Base-by-base conservation (phyloP, 2,329 filamentous ascomycete species). In the Sphaceloma murrayae region DNA sequence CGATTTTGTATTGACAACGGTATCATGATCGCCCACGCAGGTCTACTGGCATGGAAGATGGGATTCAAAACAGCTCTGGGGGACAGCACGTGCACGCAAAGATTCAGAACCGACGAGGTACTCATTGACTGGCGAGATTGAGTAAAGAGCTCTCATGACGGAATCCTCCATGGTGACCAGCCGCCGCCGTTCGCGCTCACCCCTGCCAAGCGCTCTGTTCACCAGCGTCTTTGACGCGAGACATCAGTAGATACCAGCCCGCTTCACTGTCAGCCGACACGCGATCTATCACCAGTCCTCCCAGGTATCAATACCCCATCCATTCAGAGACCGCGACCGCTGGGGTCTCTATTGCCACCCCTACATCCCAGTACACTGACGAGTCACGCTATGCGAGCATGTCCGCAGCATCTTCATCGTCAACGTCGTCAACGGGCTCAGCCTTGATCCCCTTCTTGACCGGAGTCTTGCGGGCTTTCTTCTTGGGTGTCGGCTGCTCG, bases 1-100 rank as follows among this genome's bases (percentile, higher is more conserved):
- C 74, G 91, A 34, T 98, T 94, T 62, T 98, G 91, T 62, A 98
- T 98, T 55, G 91, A 98, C 64, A 98, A 98, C 57, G 91, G 91
- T 38, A 96, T 98, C 59, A 98, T 98, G 91, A 98, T 98, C 67
- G 91, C 91, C 1, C 89, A 98, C 62, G 91, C 91, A 2, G 91
- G 91, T 2, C 65, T 98, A 55, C 62, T 95, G 56, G 88, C 88
- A 1, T 91, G 83, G 60, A 72, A 80, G 62, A 88, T 79, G 11
- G 89, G 89, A 1, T 87, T 86, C 58, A 72, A 66, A 48, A 95
- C 87, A 1, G 67, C 74, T 5, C 61, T 96, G 34, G 78, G 81
- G 51, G 84, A 95, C 33, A 89, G 82, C 53, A 85, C 82, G 9
- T 94, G 64, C 48, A 71, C 68, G 27, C 69, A 72, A 49, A 56